Evolutionary conservation across 768 basidiomycete genomes (phyloP).

Genomic region (Amanita muscaria): DNA sequence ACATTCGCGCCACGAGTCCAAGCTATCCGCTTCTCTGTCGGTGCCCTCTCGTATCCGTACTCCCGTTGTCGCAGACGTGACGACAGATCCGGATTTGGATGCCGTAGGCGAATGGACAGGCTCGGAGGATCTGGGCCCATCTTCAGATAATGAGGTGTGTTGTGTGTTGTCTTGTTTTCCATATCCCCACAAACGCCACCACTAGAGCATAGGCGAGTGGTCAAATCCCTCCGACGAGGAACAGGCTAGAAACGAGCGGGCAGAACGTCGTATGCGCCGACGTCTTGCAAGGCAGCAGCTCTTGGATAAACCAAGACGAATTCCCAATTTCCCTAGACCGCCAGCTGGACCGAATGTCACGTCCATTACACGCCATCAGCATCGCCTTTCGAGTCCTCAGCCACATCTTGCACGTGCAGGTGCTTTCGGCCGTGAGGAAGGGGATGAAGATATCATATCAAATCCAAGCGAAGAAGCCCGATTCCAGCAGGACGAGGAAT

Average conservation of each 20-base stretch:
- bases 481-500: conserved; percentile 25
- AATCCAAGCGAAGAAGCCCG: conserved; percentile 78
- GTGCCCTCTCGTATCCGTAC: conserved; percentile 49
- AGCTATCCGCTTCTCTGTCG: conserved; percentile 59
- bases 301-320: conserved; percentile 55
- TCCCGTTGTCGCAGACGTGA: conserved; percentile 27
- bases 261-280: conserved; percentile 54
- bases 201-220: conserved; percentile 78
- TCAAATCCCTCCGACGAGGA: conserved; percentile 91
- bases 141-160: conserved; percentile 62
- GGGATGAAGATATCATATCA: conserved; percentile 57
- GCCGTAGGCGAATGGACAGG: conserved; percentile 76
- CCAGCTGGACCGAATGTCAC: conserved; percentile 44
- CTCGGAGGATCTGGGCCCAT: conserved; percentile 54
- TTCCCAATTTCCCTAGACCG: conserved; percentile 77
- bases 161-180: conserved; percentile 10
- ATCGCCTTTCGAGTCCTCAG: conserved; percentile 3
- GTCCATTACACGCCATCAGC: not conserved
- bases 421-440: conserved; percentile 23
- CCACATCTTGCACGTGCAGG: conserved; percentile 22
- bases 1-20: conserved; percentile 66
- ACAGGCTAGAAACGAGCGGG: conserved; percentile 58
- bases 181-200: conserved; percentile 3
- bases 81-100: conserved; percentile 23
- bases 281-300: conserved; percentile 35